Percentiles rank a stretch among this genome's conserved stretches.
Evolutionary conservation across 306 rosid genomes (phyloP).

Genomic region (Parietaria judaica): DNA sequence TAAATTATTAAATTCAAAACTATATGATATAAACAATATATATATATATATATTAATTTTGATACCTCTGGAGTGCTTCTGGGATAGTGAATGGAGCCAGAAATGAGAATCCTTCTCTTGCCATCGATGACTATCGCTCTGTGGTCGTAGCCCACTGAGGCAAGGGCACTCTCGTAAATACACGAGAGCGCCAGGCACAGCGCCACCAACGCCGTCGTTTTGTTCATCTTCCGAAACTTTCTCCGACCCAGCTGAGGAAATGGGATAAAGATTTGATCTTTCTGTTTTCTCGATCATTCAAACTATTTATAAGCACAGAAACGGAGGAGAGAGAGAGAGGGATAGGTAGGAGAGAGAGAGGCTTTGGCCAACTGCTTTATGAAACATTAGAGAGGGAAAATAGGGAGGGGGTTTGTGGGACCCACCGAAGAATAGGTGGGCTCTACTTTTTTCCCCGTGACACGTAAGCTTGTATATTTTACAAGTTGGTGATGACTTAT

Average conservation of each 20-base stretch:
- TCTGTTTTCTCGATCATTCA: neutral
- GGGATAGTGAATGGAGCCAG: conserved; percentile 97
- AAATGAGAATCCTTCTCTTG: conserved; percentile 55
- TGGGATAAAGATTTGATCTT: neutral
- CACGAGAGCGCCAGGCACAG: conserved; percentile 24
- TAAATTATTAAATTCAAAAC: neutral
- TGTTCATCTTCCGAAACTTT: conserved; percentile 25
- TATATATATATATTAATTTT: no score
- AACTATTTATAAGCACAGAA: conserved; percentile 4
- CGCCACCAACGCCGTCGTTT: conserved; percentile 7
- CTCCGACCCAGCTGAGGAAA: conserved; percentile 17
- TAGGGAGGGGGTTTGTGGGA: conserved; percentile 7
- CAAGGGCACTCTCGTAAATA: conserved; percentile 31
- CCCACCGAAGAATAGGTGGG: conserved; percentile 23
- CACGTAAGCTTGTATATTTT: conserved; percentile 9
- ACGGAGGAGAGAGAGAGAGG: neutral
- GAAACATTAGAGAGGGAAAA: neutral
- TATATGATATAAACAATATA: neutral
- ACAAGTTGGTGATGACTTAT: neutral
- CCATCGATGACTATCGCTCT: conserved; percentile 65
- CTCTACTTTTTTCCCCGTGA: conserved; percentile 15
- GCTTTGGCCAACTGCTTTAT: conserved; percentile 11
- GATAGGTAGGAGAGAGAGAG: neutral
- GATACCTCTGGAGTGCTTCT: conserved; percentile 91
- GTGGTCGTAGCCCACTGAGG: conserved; percentile 65